These are phyloP conservation scores for Magnusiomyces suaveolens DNA, from an alignment of 1,139 yeast species.

Conservation along the genomic window DNA sequence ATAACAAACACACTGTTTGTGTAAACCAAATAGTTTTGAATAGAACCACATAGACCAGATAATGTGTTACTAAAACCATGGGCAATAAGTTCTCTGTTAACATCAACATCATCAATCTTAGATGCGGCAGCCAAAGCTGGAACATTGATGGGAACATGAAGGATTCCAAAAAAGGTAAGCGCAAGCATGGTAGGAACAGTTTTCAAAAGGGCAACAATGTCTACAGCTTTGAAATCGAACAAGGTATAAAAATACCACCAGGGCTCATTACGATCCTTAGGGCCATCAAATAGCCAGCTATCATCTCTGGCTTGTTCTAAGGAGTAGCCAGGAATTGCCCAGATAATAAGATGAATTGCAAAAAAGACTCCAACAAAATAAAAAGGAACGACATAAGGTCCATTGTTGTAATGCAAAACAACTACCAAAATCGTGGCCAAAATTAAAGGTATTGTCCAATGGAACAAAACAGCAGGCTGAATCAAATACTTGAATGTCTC, in stretches of 20 bases:
- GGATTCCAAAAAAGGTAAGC: constrained; percentile 83
- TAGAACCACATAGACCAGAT: constrained; percentile 77
- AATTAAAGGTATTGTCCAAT: constrained; percentile 64
- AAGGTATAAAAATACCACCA: constrained; percentile 81
- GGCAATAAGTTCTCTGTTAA: constrained; percentile 85
- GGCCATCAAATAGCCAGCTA: constrained; percentile 78
- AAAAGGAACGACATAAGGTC: constrained; percentile 71
- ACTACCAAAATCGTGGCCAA: constrained; percentile 51
- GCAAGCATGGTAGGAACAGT: constrained; percentile 93
- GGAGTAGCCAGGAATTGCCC: constrained; percentile 55
- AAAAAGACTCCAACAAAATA: constrained; percentile 66
- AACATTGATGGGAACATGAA: constrained; percentile 94
- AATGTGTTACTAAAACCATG: constrained; percentile 89
- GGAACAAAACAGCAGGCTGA: constrained; percentile 38
- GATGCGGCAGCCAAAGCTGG: constrained; percentile 92
- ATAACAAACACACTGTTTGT: constrained; percentile 88
- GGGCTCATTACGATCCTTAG: constrained; percentile 51
- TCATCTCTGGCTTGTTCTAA: constrained; percentile 51
- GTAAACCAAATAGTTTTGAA: constrained; percentile 88
- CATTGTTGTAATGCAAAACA: constrained; percentile 54
- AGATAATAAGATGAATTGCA: constrained; percentile 58
- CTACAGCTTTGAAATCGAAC: constrained; percentile 59
- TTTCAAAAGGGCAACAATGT: constrained; percentile 58
- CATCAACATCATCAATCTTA: constrained; percentile 71
- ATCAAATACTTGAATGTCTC: constrained; percentile 45